Evolutionary conservation across 805 yeast genomes (phyloP).

Genomic region (Middelhovenomyces tepae): DNA sequence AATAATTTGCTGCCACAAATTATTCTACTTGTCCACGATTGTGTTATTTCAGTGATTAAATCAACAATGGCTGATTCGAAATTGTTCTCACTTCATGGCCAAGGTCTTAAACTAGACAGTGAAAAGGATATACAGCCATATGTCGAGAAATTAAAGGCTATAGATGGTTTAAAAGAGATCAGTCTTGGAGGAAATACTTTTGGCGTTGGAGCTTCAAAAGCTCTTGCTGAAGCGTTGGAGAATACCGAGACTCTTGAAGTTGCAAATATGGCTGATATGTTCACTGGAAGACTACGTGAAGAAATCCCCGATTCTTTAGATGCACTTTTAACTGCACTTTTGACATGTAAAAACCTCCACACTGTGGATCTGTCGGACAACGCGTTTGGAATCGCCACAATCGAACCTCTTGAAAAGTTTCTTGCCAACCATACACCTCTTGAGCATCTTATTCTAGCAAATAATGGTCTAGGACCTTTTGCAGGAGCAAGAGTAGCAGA

Average conservation of each 20-base stretch:
- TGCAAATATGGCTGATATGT: slow-evolving; percentile 82
- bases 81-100: slow-evolving; percentile 56
- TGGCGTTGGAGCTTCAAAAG: slow-evolving; percentile 80
- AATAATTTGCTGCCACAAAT: too few relatives aligned
- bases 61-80: too few relatives aligned
- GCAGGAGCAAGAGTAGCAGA: slow-evolving; percentile 93
- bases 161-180: slow-evolving; percentile 39
- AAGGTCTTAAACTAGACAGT: slow-evolving; percentile 67
- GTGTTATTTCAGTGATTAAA: too few relatives aligned
- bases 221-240: slow-evolving; percentile 49
- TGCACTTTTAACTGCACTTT: slow-evolving; percentile 61
- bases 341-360: slow-evolving; percentile 57
- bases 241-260: slow-evolving; percentile 38
- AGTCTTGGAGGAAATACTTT: slow-evolving; percentile 91
- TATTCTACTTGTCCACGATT: too few relatives aligned
- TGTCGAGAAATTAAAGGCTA: slow-evolving; percentile 42
- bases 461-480: slow-evolving; percentile 97
- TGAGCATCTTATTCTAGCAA: slow-evolving; percentile 80
- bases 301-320: slow-evolving; percentile 85
- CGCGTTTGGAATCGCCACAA: slow-evolving; percentile 94
- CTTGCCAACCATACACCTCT: slow-evolving; percentile 67
- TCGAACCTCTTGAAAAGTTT: slow-evolving; percentile 77
- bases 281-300: slow-evolving; percentile 88
- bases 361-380: slow-evolving; percentile 84
- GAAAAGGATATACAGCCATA: slow-evolving; percentile 66